Conservation (phyloP, 2,329 filamentous ascomycete genomes). For the Pestalotiopsis sp. region DNA sequence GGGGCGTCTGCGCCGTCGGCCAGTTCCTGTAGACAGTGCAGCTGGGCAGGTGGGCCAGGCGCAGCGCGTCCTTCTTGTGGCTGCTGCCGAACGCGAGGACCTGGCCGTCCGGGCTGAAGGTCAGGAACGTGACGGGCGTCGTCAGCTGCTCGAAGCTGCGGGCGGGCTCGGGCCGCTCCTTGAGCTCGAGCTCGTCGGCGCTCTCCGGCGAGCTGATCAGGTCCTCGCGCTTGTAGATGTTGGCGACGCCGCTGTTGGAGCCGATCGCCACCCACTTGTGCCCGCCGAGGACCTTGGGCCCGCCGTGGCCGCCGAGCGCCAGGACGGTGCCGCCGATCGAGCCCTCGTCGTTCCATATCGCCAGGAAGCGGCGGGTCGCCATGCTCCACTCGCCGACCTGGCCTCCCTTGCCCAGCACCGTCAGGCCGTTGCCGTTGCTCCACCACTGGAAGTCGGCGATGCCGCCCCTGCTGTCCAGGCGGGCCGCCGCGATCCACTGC, state of each 20-base stretch:
- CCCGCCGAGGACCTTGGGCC: conserved; percentile 66
- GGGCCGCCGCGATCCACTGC: conserved; percentile 85
- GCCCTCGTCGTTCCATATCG: conserved; percentile 88
- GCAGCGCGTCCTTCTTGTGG: conserved; percentile 86
- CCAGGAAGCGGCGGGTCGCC: conserved; percentile 68
- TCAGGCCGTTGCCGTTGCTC: conserved; percentile 79
- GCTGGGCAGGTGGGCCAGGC: conserved; percentile 85
- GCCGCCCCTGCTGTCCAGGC: conserved; percentile 80
- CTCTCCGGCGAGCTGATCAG: conserved; percentile 49
- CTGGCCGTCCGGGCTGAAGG: conserved; percentile 88
- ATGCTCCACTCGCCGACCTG: conserved; percentile 90
- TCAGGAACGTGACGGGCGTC: conserved; percentile 77
- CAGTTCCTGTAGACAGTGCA: conserved; percentile 97
- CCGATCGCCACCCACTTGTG: conserved; percentile 91
- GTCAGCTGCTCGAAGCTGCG: conserved; percentile 83
- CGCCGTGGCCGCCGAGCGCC: conserved; percentile 71
- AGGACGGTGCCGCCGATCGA: conserved; percentile 84
- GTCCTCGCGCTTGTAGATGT: conserved; percentile 83
- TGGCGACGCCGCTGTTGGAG: conserved; percentile 84
- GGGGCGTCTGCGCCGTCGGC: conserved; percentile 87
- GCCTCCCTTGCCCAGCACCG: conserved; percentile 82
- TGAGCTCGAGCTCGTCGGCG: conserved; percentile 53
- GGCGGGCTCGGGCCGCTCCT: conserved; percentile 70
- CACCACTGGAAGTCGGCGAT: conserved; percentile 95
- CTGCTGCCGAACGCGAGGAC: conserved; percentile 83